These are phyloP conservation scores for Akanthomyces muscarius DNA, from an alignment of 2,329 filamentous ascomycete genomes.

Conservation along the genomic window DNA sequence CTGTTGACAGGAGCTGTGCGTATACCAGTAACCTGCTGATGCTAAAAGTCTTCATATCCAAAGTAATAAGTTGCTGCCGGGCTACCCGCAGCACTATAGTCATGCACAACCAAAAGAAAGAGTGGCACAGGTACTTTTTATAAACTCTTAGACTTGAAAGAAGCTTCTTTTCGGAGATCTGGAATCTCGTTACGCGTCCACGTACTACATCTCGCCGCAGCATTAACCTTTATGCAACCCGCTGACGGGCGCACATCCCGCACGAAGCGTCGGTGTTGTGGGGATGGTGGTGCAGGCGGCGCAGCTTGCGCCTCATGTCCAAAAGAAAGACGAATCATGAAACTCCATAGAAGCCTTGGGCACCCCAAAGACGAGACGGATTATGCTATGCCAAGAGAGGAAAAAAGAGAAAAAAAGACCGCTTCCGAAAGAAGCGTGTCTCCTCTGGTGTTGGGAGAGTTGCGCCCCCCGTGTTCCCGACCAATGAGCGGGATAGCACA, in stretches of 20 bases:
- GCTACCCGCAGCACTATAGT: not conserved
- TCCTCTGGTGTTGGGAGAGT: not conserved
- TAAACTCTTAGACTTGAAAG: not conserved
- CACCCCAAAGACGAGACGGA: not conserved
- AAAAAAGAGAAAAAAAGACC: not conserved
- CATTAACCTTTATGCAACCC: not conserved
- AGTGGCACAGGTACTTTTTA: not conserved
- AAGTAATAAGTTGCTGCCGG: not conserved
- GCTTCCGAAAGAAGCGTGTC: not conserved
- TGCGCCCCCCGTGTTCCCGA: not conserved
- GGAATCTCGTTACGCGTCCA: not conserved
- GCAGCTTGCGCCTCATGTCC: not conserved
- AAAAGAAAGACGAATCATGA: not conserved
- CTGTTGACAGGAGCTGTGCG: slow-evolving; percentile 4
- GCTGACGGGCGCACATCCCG: not conserved
- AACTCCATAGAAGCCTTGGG: not conserved
- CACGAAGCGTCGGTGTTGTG: not conserved
- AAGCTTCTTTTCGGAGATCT: not conserved
- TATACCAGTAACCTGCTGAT: slow-evolving; percentile 6
- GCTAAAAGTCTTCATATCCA: slow-evolving; percentile 7
- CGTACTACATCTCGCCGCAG: slow-evolving; percentile 10
- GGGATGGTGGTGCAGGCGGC: not conserved
- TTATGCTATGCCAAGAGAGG: not conserved
- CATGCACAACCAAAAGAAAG: not conserved
- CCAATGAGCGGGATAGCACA: not conserved